A percentile compares a stretch with the other conserved stretches of the same genome.
phyloP scores from a whole-genome alignment of 164 flowering plant genomes.

The Chimonanthus praecox region DNA sequence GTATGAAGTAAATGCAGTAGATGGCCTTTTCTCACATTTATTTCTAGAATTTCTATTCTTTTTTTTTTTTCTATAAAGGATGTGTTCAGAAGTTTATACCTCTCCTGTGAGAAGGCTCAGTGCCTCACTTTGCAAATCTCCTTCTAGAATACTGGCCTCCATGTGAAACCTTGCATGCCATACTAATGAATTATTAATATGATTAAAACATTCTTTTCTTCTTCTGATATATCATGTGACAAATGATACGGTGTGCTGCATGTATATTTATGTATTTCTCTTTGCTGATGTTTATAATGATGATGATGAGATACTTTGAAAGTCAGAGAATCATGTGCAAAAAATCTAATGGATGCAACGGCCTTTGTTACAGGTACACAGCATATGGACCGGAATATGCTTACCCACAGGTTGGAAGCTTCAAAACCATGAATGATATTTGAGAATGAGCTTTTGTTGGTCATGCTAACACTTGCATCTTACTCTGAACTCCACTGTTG shows the following conservation, averaged over 20 bases:
- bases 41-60: neutral
- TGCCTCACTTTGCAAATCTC: neutral
- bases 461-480: neutral
- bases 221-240: no score
- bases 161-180: neutral
- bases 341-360: constrained; percentile 9
- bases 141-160: neutral
- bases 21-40: neutral
- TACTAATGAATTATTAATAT: no score
- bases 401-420: neutral
- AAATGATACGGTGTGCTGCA: no score
- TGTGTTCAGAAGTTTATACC: neutral
- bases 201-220: neutral
- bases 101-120: no score
- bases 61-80: no score
- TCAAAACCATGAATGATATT: neutral
- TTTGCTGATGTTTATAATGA: no score
- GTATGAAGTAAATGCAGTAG: neutral
- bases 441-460: neutral
- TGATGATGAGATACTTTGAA: neutral
- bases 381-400: neutral
- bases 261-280: no score
- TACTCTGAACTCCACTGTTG: constrained; percentile 2
- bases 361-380: constrained; percentile 40
- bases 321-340: neutral